phyloP scores from a whole-genome alignment of 1,284 basidiomycete genomes.

The Cutaneotrichosporon sp. region DNA sequence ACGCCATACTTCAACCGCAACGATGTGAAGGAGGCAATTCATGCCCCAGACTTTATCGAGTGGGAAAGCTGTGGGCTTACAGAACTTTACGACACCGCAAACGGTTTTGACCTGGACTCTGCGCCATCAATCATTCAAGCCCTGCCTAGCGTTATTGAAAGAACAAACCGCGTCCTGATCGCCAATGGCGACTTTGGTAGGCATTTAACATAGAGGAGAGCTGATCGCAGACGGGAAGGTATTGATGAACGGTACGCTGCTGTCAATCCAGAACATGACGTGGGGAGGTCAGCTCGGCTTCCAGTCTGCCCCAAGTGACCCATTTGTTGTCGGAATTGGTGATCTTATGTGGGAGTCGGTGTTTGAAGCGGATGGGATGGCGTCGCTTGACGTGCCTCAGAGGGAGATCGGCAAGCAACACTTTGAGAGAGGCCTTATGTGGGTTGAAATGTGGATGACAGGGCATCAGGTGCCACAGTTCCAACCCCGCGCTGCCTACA shows the following conservation, averaged over 20 bases:
- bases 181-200: constrained; percentile 58
- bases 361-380: not conserved
- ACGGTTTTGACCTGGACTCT: constrained; percentile 56
- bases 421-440: constrained; percentile 26
- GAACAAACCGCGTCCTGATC: constrained; percentile 63
- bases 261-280: constrained; percentile 39
- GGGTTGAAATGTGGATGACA: constrained; percentile 16
- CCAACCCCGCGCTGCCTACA: constrained; percentile 16
- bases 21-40: constrained; percentile 67
- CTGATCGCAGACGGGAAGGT: constrained; percentile 11
- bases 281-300: constrained; percentile 31
- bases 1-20: constrained; percentile 60
- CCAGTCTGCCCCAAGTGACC: constrained; percentile 15
- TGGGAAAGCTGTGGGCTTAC: constrained; percentile 65
- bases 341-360: not conserved
- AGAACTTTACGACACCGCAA: constrained; percentile 58
- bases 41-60: constrained; percentile 60
- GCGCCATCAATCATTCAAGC: constrained; percentile 53
- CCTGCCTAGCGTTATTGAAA: constrained; percentile 50
- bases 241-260: constrained; percentile 20
- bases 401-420: constrained; percentile 23
- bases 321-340: constrained; percentile 3
- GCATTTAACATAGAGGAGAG: no score
- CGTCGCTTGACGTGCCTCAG: constrained; percentile 9
- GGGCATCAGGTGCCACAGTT: constrained; percentile 25